These are phyloP conservation scores for Nicotiana knightiana DNA, from an alignment of 257 asterid species.

Conservation along the genomic window DNA sequence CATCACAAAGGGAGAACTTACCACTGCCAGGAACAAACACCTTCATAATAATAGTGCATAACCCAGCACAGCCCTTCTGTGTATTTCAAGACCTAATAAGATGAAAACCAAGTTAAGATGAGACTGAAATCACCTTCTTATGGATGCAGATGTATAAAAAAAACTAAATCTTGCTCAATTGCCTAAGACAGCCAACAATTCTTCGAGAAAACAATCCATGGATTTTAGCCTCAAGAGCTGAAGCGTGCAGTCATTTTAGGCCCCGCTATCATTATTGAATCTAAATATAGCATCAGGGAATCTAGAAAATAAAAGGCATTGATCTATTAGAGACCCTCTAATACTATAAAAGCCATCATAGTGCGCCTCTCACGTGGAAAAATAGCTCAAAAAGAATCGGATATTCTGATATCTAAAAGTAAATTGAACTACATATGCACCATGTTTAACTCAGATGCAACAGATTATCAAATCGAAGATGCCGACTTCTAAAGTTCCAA, in stretches of 20 bases:
- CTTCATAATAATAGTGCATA: slow-evolving; percentile 95
- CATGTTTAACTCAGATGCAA: not conserved
- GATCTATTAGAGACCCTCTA: not conserved
- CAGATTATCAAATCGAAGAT: not conserved
- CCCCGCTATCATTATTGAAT: not conserved
- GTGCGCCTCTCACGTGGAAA: not conserved
- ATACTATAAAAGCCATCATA: not conserved
- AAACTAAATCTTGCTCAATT: not conserved
- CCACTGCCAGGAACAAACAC: slow-evolving; percentile 99
- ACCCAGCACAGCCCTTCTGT: slow-evolving; percentile 98
- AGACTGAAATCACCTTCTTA: not conserved
- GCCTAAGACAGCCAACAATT: not conserved
- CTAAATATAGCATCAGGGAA: not conserved
- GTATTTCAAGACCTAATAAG: slow-evolving; percentile 68
- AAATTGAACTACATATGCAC: not conserved
- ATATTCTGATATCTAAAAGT: not conserved
- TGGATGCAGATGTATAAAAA: not conserved
- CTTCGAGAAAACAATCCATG: not conserved
- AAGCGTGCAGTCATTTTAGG: not conserved
- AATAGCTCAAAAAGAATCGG: not conserved
- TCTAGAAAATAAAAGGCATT: not conserved
- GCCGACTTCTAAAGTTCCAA: not conserved
- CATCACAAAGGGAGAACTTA: slow-evolving; percentile 12
- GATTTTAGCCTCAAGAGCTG: not conserved
- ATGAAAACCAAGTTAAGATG: not conserved